These are phyloP conservation scores for Plasmodium gallinaceum DNA, from an alignment of 169 alveolate genomes.

Conservation along the genomic window DNA sequence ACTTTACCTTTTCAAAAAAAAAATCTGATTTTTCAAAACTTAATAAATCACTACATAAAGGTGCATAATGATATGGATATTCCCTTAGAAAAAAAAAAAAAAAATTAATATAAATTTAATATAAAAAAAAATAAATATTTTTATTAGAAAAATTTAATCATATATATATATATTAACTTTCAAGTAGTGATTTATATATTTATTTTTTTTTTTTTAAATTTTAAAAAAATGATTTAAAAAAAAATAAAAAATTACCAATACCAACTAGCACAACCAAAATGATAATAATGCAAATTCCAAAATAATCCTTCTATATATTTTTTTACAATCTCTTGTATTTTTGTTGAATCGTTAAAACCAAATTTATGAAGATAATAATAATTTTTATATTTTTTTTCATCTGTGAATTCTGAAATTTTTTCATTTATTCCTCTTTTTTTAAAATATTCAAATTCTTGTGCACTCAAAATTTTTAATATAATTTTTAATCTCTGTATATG, in stretches of 20 bases:
- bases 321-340: conserved; percentile 88
- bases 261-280: conserved; percentile 96
- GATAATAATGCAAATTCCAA: conserved; percentile 96
- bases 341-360: conserved; percentile 83
- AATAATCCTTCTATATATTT: conserved; percentile 95
- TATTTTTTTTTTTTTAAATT: neutral
- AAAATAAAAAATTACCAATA: conserved; percentile 91
- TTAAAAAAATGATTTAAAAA: too few relatives aligned
- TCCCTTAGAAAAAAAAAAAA: conserved; percentile 41
- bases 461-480: conserved; percentile 29
- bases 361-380: conserved; percentile 82
- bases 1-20: conserved; percentile 67
- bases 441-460: conserved; percentile 32
- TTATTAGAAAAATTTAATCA: neutral
- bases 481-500: conserved; percentile 46
- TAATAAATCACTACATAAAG: conserved; percentile 71
- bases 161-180: neutral
- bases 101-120: neutral
- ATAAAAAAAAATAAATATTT: neutral
- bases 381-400: conserved; percentile 85
- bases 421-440: conserved; percentile 77
- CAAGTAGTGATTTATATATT: neutral
- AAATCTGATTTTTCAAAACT: conserved; percentile 74
- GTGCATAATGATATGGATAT: conserved; percentile 82
- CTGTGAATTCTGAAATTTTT: conserved; percentile 80